Base-by-base conservation (phyloP, 1,284 basidiomycete genomes). In the Ustilago nuda region DNA sequence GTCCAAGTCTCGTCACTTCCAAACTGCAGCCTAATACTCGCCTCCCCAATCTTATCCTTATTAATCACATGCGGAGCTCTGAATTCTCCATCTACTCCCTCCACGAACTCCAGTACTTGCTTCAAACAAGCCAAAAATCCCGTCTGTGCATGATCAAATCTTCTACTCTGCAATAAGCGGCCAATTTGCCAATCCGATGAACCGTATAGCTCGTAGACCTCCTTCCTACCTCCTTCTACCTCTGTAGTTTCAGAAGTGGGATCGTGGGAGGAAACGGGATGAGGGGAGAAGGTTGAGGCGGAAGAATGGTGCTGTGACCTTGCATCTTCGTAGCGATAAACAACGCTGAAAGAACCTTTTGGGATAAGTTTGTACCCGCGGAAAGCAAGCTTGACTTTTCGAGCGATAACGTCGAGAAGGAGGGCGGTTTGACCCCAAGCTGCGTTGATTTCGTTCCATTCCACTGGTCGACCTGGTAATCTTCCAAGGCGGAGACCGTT, bases 391-490 rank as follows among this genome's bases (percentile, higher is more conserved):
- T 56, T 51, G 5, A 80, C 56, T 46, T 80, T 82, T 7, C 81
- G 63, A 2, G 76, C 61, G 3, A 99, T 90, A 5, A 94, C 94
- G 80, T 95, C 93, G 15, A 99, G 88, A 59, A 98, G 89, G 23
- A 99, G 88, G n/a, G 96, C 89, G 0, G 94, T 94, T 83, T 98
- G 93, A 0, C 97, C 97, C 94, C 96, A 98, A 3, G 97, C 97
- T 6, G 97, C 97, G 84, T 99, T 99, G 86, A 99, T 95, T 87
- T 99, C 97, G 6, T 93, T 91, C 95, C 96, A 99, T 84, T 98
- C 96, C 33, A 99, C 79, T 45, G 93, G 79, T 0, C 82, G 66
- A 51, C 60, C 68, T 27, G 93, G 91, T 11, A 95, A 90, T 69
- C 95, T 90, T 1, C 97, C 97, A 15, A 99, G 87, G 30, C 97